A percentile compares a stretch with the other conserved stretches of the same genome.
Evolutionary conservation across 257 asterid genomes (phyloP).

Genomic region (Solanum arcanum): DNA sequence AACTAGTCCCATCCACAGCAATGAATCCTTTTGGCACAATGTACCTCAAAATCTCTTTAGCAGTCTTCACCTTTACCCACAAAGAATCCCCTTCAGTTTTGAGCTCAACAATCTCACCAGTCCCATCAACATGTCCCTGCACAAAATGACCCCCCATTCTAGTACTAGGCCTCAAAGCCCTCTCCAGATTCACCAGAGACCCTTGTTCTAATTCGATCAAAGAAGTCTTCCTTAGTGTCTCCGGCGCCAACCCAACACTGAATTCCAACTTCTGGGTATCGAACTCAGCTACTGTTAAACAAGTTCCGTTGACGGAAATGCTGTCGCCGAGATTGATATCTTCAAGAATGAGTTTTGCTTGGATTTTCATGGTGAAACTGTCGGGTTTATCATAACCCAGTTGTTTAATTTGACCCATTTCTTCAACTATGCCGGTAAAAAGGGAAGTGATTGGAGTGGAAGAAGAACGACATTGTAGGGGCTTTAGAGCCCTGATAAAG

Average conservation of each 20-base stretch:
- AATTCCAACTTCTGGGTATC: constrained; percentile 34
- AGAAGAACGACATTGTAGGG: constrained; percentile 6
- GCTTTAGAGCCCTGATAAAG: constrained; percentile 20
- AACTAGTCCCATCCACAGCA: constrained; percentile 80
- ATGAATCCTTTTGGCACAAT: constrained; percentile 83
- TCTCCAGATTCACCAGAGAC: constrained; percentile 64
- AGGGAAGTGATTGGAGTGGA: constrained; percentile 35
- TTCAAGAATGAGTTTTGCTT: constrained; percentile 46
- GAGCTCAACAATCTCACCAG: constrained; percentile 53
- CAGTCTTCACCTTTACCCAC: constrained; percentile 67
- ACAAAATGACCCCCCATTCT: constrained; percentile 95
- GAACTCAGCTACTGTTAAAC: constrained; percentile 66
- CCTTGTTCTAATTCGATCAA: constrained; percentile 50
- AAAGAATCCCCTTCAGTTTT: constrained; percentile 62
- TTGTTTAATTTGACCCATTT: constrained; percentile 54
- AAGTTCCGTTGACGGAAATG: constrained; percentile 83
- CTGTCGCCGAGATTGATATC: constrained; percentile 79
- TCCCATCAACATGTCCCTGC: constrained; percentile 91
- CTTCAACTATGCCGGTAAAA: constrained; percentile 89
- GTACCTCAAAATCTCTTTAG: constrained; percentile 47
- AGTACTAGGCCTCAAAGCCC: constrained; percentile 67
- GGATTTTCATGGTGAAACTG: constrained; percentile 62
- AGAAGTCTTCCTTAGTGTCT: constrained; percentile 65
- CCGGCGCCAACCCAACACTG: constrained; percentile 70
- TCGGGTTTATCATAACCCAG: constrained; percentile 41